A percentile compares a stretch with the other conserved stretches of the same genome.
phyloP scores from a whole-genome alignment of 495 filamentous ascomycete genomes.

The Tuber magnatum region DNA sequence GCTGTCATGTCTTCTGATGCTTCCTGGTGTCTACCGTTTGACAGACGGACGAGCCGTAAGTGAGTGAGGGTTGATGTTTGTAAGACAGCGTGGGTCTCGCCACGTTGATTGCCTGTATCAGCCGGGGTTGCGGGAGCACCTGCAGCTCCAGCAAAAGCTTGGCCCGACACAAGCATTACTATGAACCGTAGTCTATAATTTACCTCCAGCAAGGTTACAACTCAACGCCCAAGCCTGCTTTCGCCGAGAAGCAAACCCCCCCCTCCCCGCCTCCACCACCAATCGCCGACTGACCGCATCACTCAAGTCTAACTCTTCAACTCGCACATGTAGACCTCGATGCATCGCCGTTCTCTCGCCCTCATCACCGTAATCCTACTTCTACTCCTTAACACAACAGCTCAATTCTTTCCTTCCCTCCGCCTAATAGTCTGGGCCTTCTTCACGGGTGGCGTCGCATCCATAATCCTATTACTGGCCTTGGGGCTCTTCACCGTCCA shows the following conservation, averaged over 20 bases:
- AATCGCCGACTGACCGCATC: constrained; percentile 2
- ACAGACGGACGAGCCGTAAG: too few species aligned
- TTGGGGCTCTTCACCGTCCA: constrained; percentile 27
- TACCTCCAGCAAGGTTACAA: constrained; percentile 8
- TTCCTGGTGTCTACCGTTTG: too few species aligned
- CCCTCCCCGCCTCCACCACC: not conserved
- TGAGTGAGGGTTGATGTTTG: not conserved
- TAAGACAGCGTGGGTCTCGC: not conserved
- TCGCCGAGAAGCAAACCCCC: not conserved
- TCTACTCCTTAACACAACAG: constrained; percentile 20
- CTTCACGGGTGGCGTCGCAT: constrained; percentile 25
- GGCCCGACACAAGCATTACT: not conserved
- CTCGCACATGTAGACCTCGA: constrained; percentile 30
- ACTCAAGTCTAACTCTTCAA: not conserved
- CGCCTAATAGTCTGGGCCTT: constrained; percentile 40
- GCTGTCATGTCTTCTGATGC: not conserved
- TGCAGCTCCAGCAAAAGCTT: not conserved
- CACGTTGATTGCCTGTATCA: not conserved
- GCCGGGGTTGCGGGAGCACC: not conserved
- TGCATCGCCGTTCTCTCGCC: constrained; percentile 21
- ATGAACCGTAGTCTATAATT: too few species aligned
- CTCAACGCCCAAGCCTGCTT: not conserved
- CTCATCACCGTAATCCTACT: constrained; percentile 12
- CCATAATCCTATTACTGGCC: constrained; percentile 21
- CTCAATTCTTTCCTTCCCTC: constrained; percentile 32